A percentile compares a stretch with the other conserved stretches of the same genome.
Conservation (phyloP, 2,329 filamentous ascomycete species). For the Paraphoma sp. region DNA sequence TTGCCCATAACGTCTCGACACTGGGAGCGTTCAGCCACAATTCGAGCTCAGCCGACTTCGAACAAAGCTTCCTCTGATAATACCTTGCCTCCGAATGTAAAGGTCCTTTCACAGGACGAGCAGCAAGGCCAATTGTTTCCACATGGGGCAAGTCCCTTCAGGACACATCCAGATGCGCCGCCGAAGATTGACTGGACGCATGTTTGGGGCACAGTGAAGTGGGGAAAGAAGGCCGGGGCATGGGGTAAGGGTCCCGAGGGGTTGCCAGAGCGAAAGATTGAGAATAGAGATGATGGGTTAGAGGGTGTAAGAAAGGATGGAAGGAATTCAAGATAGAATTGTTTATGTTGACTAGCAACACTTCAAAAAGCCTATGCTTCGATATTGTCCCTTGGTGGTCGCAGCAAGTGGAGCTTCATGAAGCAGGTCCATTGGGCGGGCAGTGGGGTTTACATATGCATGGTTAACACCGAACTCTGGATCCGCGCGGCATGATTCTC, state of each 20-base stretch:
- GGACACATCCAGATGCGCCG: constrained; percentile 53
- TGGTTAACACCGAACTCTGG: too few species aligned
- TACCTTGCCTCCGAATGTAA: constrained; percentile 18
- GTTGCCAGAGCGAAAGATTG: constrained; percentile 48
- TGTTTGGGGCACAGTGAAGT: constrained; percentile 61
- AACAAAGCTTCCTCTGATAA: background rate
- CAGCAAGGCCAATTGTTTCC: constrained; percentile 45
- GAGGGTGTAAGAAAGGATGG: background rate
- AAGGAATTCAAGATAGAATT: too few species aligned
- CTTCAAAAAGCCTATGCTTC: too few species aligned
- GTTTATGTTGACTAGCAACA: too few species aligned
- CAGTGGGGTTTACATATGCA: too few species aligned
- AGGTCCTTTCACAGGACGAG: constrained; percentile 23
- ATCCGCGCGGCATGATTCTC: too few species aligned
- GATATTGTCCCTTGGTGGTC: too few species aligned
- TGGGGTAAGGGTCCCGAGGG: constrained; percentile 61
- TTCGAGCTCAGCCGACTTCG: background rate
- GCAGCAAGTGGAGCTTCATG: too few species aligned
- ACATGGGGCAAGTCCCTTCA: constrained; percentile 55
- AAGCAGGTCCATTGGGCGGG: too few species aligned
- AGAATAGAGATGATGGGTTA: constrained; percentile 23
- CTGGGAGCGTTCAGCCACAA: constrained; percentile 62
- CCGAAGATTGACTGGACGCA: constrained; percentile 61
- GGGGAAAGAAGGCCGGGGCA: constrained; percentile 60
- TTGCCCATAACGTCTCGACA: constrained; percentile 67